Evolutionary conservation across 306 rosid genomes (phyloP), one percentile per base, ranked within the genome.

Genomic region (Dalbergia oliveri): DNA sequence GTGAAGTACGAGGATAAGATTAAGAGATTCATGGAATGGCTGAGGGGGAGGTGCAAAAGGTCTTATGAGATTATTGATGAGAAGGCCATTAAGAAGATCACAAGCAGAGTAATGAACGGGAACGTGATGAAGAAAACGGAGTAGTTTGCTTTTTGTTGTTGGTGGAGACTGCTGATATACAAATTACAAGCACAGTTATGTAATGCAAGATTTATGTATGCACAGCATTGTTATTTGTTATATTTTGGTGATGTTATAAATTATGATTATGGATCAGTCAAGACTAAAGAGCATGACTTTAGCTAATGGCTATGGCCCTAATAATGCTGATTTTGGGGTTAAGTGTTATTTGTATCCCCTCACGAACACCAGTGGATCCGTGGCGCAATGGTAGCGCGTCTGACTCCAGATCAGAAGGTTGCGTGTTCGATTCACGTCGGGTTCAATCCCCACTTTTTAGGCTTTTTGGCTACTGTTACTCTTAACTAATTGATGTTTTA

Each of bases 301-400:
- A 43, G 49, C 23, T 21, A n/a, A n/a, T n/a, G 23, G 23, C 1
- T 5, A 9, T 0, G 8, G 11, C 16, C 15, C 0, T 18, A 67
- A 68, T 43, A 0, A 21, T 3, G 1, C 3, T n/a, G 3, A 23
- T 3, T 13, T 21, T 2, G 0, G 0, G 3, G 18, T 67, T 9
- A 5, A 11, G 13, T 4, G 3, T 8, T 8, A 37, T 61, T 2
- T 13, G 11, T 11, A 12, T 12, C 43, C 3, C 0, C 0, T 1
- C 0, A 10, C 0, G 0, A 12, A 0, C 5, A 16, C 1, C 6
- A 3, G 31, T 21, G 89, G 93, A 89, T 87, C 87, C 78, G 91
- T 89, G 93, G 93, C 91, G 89, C 93, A 89, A 89, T 87, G 91
- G 91, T 89, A 87, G 93, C 91, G 89, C 91, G 91, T 89, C 93